These are phyloP conservation scores for Punica granatum DNA, from an alignment of 345 rosid species.

Conservation along the genomic window DNA sequence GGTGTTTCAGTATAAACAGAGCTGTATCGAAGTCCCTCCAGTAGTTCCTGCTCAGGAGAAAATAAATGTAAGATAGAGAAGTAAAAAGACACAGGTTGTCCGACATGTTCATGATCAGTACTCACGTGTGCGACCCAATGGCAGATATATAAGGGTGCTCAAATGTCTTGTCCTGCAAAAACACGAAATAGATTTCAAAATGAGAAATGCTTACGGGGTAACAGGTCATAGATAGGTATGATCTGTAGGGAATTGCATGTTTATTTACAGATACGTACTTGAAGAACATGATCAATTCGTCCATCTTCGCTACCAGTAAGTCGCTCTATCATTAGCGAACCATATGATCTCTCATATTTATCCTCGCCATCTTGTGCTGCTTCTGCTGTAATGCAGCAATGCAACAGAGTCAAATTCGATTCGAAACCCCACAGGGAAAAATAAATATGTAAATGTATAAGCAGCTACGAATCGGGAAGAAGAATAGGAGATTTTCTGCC, in stretches of 20 bases:
- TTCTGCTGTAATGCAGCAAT: slow-evolving; percentile 25
- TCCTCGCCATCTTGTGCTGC: slow-evolving; percentile 34
- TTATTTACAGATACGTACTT: slow-evolving; percentile 36
- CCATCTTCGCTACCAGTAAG: slow-evolving; percentile 75
- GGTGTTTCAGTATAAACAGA: slow-evolving; percentile 79
- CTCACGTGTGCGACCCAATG: slow-evolving; percentile 93
- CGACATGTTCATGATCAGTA: not conserved
- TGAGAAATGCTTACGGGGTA: not conserved
- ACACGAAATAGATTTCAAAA: not conserved
- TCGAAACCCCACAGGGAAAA: not conserved
- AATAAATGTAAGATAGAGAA: not conserved
- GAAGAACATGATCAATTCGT: slow-evolving; percentile 87
- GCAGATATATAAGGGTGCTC: slow-evolving; percentile 95
- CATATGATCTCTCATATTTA: slow-evolving; percentile 59
- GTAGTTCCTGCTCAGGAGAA: slow-evolving; percentile 62
- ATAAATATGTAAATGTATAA: not conserved
- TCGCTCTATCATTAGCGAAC: slow-evolving; percentile 77
- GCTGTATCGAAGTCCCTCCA: slow-evolving; percentile 97
- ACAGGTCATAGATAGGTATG: not conserved
- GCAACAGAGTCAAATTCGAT: not conserved
- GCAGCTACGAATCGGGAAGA: not conserved
- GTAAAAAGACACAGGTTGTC: not conserved
- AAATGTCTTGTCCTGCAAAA: slow-evolving; percentile 76
- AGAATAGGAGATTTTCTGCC: not conserved
- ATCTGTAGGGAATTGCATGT: not conserved